Base-by-base conservation (phyloP, 2,329 filamentous ascomycete species). In the Zasmidium citrigriseum region DNA sequence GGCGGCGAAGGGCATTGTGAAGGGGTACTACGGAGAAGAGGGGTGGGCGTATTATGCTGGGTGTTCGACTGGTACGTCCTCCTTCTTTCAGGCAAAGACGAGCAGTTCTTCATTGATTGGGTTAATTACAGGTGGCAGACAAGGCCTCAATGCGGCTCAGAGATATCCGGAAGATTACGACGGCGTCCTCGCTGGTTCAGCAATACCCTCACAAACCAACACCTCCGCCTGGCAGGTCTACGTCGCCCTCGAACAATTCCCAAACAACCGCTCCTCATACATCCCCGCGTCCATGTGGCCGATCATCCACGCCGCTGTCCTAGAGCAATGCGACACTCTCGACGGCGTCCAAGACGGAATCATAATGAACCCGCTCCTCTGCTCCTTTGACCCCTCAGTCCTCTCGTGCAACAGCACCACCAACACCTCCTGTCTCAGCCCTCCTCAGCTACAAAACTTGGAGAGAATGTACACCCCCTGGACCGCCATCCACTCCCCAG, bases 131-230 rank as follows among this genome's bases (percentile, higher is more conserved):
- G 75, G 74, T 38, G 75, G 75, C 7, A 57, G 75, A 16, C 74
- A 77, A 55, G 75, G 74, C 2, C 54, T 74, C 16, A 73, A 72
- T 67, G 34, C 69, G 10, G 74, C 75, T 5, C 78, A 86, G 61
- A 64, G 69, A 3, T 84, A 78, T 58, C 82, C 83, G 0, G 70
- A 78, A 0, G 82, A 84, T 58, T 84, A 85, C 54, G 82, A 85
- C 61, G 83, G 83, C n/a, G 75, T 82, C 16, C 65, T 85, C 2
- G 77, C 82, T 16, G 81, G 81, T 11, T 46, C 38, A n/a, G 52
- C 52, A 3, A 54, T 54, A 14, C 24, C 52, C 21, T 54, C 52
- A 3, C 52, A 54, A 45, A 54, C 52, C 3, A 46, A 54, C 18
- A 54, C 52, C 10, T 54, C 52, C 21, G 55, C 49, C 9, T 58